A percentile compares a stretch with the other conserved stretches of the same genome.
Evolutionary conservation across 1,284 basidiomycete genomes (phyloP).

Genomic region (Mixia osmundae): DNA sequence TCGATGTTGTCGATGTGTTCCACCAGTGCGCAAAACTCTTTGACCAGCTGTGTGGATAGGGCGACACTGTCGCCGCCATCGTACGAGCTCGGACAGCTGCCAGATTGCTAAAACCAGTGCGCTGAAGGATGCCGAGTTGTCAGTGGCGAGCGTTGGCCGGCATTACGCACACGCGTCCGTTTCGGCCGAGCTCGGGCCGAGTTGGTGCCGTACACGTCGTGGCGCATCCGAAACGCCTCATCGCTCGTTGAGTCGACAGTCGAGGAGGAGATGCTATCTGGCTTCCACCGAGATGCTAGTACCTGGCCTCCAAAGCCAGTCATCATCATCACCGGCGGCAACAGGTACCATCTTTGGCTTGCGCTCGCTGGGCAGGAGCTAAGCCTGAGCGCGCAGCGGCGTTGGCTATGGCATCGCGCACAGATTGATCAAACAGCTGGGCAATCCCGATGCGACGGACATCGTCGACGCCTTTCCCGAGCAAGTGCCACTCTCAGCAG

Average conservation of each 20-base stretch:
- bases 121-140: no score
- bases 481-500: neutral
- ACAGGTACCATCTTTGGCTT: neutral
- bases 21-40: neutral
- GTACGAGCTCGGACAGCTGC: no score
- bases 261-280: no score
- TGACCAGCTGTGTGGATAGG: no score
- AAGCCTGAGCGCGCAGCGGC: neutral
- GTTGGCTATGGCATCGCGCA: constrained; percentile 1
- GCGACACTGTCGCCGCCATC: no score
- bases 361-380: neutral
- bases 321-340: neutral
- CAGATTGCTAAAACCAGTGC: no score
- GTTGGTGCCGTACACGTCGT: no score
- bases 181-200: no score
- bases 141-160: no score
- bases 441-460: neutral
- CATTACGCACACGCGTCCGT: no score
- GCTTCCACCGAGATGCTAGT: neutral
- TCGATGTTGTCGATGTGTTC: neutral
- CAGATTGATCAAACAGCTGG: constrained; percentile 1
- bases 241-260: no score
- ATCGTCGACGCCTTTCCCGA: neutral
- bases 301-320: constrained; percentile 1
- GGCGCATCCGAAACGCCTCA: no score